Base-by-base conservation (phyloP, 441 rosid species). In the Aquilaria agallochum region DNA sequence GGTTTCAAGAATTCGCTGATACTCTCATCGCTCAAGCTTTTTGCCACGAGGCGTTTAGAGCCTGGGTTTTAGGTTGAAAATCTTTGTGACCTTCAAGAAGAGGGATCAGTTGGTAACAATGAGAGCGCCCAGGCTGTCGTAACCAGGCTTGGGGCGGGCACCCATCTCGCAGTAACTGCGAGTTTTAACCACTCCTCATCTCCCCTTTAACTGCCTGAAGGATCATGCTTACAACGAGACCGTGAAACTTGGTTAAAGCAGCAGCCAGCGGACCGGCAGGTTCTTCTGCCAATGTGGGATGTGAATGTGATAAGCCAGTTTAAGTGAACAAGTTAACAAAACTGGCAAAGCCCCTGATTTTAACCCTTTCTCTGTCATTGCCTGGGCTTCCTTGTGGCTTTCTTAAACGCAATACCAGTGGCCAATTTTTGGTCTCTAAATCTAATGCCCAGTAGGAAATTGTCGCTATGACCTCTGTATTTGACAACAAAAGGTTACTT, bases 121-220 rank as follows among this genome's bases (percentile, higher is more conserved):
- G 46, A 52, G 78, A 58, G 83, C 66, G 75, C 82, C 78, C 78
- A 2, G 0, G 0, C 59, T 65, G 86, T 78, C 86, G 82, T 78
- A 76, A 78, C 81, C 67, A 62, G 77, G 71, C 67, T 2, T 3
- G 62, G 66, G 68, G 63, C 68, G 48, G 74, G 68, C 86, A 70
- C 86, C 74, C 81, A 12, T 76, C 80, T 53, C 80, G 74, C 85
- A 72, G 0, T 0, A 3, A 1, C n/a, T 0, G 76, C 76, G 66
- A 70, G 78, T 0, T 0, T 0, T 6, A 40, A 74, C 81, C 81
- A 72, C 81, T 81, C 83, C 63, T 78, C 86, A 76, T 32, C 47
- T 74, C 83, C 86, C 81, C 65, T 74, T 62, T 31, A 5, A 55
- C 75, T 62, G 74, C 83, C 80, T 63, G 81, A 78, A 81, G 86